Evolutionary conservation across 768 basidiomycete species (phyloP), one percentile per base, ranked within the genome.

Genomic region (Mycena filopes): DNA sequence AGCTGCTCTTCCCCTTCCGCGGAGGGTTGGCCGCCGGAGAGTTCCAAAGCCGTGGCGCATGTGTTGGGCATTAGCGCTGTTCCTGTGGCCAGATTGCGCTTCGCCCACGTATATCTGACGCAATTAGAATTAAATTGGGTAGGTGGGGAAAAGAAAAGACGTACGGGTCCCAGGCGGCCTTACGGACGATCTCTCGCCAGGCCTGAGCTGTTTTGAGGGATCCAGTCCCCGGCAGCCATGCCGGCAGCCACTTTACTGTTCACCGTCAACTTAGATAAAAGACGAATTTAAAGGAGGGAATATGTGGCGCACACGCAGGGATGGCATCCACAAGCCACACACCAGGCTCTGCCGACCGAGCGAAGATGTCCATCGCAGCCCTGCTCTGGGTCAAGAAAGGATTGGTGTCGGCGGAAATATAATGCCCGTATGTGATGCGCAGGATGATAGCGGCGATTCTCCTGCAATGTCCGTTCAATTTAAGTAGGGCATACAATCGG

Each of bases 401-500:
- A 31, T 56, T 43, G n/a, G 56, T 26, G 11, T 63, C 42, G 38
- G 29, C 23, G 8, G 43, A 48, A 23, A 56, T 26, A 23, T 63
- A 55, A 28, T 57, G 55, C 3, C 62, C 62, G 18, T 63, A 63
- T 20, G 55, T 42, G 25, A 63, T 38, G 13, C 62, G 54, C 16
- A 63, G 36, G 16, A 63, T 49, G 16, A 56, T 48, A 4, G 46
- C 48, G 6, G 54, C 43, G 6, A 36, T 29, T 57, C 45, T 13
- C 33, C 55, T 57, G 33, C 21, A 47, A 23, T n/a, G 15, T n/a
- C 9, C 5, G 16, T 16, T 41, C 46, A 63, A 23, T n/a, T 33
- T 5, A 6, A 6, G 31, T 5, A 33, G n/a, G 4, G 29, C 50
- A 38, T n/a, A 29, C n/a, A 20, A n/a, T n/a, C n/a, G n/a, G n/a